Evolutionary conservation across 371 early-diverging fungal species (phyloP), one percentile per base, ranked within the genome.

Genomic region (Quaeritorhiza haematococci): DNA sequence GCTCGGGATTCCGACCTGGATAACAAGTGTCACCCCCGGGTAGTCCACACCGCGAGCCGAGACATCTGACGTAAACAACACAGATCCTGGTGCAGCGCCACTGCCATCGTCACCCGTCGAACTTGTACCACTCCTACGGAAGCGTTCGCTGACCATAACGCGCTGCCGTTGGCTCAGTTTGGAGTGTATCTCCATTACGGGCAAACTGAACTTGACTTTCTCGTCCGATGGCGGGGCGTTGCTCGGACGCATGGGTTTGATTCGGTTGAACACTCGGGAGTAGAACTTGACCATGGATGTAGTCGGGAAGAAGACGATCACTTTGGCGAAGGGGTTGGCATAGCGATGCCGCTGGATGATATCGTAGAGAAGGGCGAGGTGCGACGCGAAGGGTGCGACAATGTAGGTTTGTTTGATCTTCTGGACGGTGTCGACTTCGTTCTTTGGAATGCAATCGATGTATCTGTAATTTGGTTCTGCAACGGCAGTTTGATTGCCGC

Each of bases 1-100:
- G 5, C 85, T 76, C 24, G 99, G 98, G 1, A 93, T 79, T 64
- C 99, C 99, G 42, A 95, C 82, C 76, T 98, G 98, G 21, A 98
- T 51, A 5, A 98, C 96, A 45, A 94, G 75, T 0, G 89, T 86
- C 2, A 99, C 94, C 70, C 90, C 93, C 21, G 98, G 98, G 52
- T 98, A 98, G 73, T 99, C 99, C 17, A 99, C 90, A 34, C 99
- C 99, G 64, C 99, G 91, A 33, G 99, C 99, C 53, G 98, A 97
- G 4, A 99, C 98, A 74, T 99, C 99, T 0, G 98, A 93, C 0
- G 99, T 97, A 59, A 99, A 87, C 62, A 99, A 70, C 33, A 96
- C 79, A n/a, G n/a, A n/a, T n/a, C n/a, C n/a, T n/a, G n/a, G n/a
- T n/a, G n/a, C n/a, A n/a, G n/a, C n/a, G n/a, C n/a, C n/a, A n/a